phyloP scores from a whole-genome alignment of 2,329 filamentous ascomycete genomes.

The Colletotrichum aenigma region DNA sequence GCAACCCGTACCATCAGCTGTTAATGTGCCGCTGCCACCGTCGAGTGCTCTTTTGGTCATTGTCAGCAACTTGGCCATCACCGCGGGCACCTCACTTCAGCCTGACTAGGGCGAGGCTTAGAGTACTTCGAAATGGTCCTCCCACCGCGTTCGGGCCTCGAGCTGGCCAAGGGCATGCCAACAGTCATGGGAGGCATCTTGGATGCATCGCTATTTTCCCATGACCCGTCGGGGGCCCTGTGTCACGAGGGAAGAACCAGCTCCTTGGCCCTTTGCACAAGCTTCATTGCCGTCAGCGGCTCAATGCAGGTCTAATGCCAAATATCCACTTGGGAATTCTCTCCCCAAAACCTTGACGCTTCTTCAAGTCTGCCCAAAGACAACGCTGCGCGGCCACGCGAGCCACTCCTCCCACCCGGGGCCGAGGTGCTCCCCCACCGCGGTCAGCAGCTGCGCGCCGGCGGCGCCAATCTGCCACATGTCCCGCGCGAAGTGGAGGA shows the following conservation, averaged over 20 bases:
- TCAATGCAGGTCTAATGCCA: not conserved
- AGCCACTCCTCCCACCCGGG: not conserved
- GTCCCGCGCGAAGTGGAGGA: constrained; percentile 27
- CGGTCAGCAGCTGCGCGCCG: constrained; percentile 1
- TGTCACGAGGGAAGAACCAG: not conserved
- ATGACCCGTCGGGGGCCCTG: not conserved
- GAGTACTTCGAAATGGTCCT: not conserved
- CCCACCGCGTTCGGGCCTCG: not conserved
- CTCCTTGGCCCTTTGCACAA: not conserved
- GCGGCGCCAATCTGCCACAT: constrained; percentile 32
- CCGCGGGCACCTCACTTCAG: not conserved
- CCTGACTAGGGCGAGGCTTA: not conserved
- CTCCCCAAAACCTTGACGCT: not conserved
- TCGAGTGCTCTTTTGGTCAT: not conserved
- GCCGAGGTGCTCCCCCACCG: not conserved
- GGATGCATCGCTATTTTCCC: not conserved
- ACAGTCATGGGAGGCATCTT: not conserved
- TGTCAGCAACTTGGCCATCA: not conserved
- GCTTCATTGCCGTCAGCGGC: not conserved
- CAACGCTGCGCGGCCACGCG: not conserved
- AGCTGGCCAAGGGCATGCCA: not conserved
- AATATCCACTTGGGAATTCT: not conserved
- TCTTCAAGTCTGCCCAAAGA: not conserved
- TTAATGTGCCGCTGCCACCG: not conserved
- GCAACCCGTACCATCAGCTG: not conserved